Evolutionary conservation across 345 rosid species (phyloP).

Genomic region (Jatropha curcas): DNA sequence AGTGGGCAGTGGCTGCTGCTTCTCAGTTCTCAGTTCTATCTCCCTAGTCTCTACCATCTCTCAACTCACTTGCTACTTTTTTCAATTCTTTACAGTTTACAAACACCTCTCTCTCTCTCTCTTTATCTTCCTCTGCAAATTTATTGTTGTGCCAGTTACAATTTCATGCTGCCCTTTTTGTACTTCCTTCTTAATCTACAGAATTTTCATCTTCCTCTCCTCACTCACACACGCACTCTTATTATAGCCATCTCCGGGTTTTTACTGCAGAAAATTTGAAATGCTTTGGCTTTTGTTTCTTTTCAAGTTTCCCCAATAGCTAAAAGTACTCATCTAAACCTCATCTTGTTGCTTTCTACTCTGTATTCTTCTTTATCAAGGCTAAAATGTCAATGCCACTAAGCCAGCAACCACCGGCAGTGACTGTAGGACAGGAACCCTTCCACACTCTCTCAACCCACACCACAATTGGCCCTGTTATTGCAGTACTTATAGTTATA

Average conservation of each 20-base stretch:
- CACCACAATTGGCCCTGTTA: conserved; percentile 49
- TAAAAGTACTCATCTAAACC: background rate
- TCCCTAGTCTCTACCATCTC: no score
- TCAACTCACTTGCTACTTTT: background rate
- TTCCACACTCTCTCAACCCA: conserved; percentile 32
- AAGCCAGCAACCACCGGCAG: conserved; percentile 47
- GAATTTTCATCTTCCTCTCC: background rate
- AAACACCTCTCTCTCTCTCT: no score
- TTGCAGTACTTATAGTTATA: conserved; percentile 55
- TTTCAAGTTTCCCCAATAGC: background rate
- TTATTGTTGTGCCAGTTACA: background rate
- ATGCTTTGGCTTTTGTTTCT: background rate
- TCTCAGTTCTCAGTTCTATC: background rate
- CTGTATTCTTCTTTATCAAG: background rate
- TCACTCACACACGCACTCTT: background rate
- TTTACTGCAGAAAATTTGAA: background rate
- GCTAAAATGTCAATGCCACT: conserved; percentile 43
- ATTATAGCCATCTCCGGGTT: background rate
- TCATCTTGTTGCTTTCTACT: background rate
- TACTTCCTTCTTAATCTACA: conserved; percentile 5
- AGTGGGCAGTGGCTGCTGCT: conserved; percentile 3
- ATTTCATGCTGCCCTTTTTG: background rate
- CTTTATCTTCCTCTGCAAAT: background rate
- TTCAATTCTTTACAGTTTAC: background rate
- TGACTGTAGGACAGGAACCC: conserved; percentile 31